phyloP scores from a whole-genome alignment of 129 eudicot species.

The Arctium minus region DNA sequence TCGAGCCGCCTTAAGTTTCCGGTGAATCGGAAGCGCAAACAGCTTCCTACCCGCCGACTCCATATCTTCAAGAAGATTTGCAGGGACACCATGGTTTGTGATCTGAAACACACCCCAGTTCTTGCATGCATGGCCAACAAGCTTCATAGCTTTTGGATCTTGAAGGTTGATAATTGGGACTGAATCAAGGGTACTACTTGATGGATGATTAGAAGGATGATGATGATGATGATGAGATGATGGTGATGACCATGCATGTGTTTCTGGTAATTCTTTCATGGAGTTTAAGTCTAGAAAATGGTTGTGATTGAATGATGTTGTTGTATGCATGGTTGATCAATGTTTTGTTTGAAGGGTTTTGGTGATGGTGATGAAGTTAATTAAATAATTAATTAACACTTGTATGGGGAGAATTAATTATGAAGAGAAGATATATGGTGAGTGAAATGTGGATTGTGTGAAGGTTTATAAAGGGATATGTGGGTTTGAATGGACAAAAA shows the following conservation, averaged over 20 bases:
- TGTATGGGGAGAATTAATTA: constrained; percentile 8
- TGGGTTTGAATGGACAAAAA: constrained; percentile 21
- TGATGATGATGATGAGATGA: not conserved
- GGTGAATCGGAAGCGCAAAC: constrained; percentile 68
- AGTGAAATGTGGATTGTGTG: constrained; percentile 29
- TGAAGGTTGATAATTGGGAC: constrained; percentile 54
- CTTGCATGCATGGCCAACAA: constrained; percentile 77
- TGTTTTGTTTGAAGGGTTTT: not conserved
- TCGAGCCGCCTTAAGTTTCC: constrained; percentile 70
- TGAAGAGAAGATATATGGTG: constrained; percentile 11
- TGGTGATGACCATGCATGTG: constrained; percentile 62
- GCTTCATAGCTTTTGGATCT: constrained; percentile 43
- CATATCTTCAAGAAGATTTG: constrained; percentile 35
- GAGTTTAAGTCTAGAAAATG: constrained; percentile 48
- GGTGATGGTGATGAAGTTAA: not conserved
- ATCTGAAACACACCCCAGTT: constrained; percentile 86
- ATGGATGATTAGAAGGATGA: not conserved
- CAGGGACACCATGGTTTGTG: constrained; percentile 52
- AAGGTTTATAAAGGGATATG: constrained; percentile 35
- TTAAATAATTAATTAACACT: not conserved
- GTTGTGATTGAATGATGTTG: constrained; percentile 26
- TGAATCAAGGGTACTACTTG: constrained; percentile 2
- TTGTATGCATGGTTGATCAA: constrained; percentile 36
- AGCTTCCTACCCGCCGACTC: constrained; percentile 44
- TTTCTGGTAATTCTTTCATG: constrained; percentile 69